Conservation (phyloP, 371 early-diverging fungal species). For the Circinella minor region DNA sequence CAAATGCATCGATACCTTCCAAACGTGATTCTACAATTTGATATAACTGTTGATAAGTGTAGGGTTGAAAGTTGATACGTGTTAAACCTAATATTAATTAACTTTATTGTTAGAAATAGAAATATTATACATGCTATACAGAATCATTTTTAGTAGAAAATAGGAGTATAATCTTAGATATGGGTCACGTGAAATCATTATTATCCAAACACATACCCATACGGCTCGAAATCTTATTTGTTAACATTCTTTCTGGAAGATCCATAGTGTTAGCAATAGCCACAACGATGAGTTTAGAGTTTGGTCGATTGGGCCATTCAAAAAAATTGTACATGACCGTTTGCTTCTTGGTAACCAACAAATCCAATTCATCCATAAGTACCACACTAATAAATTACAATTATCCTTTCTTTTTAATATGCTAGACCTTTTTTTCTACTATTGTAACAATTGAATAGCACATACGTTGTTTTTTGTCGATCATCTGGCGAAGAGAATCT, state of each 20-base stretch:
- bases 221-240: conserved; percentile 93
- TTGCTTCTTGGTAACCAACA: conserved; percentile 92
- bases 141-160: not conserved
- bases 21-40: conserved; percentile 86
- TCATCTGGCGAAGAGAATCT: conserved; percentile 60
- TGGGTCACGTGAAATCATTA: too few relatives aligned
- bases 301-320: conserved; percentile 91
- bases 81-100: conserved; percentile 61
- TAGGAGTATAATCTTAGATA: too few relatives aligned
- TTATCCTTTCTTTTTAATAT: not conserved
- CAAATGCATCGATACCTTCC: conserved; percentile 75
- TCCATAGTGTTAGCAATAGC: conserved; percentile 99
- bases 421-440: not conserved
- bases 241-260: conserved; percentile 92
- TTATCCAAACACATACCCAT: conserved; percentile 63
- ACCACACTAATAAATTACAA: conserved; percentile 67
- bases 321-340: conserved; percentile 97
- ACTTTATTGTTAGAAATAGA: conserved; percentile 2
- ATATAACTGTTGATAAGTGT: conserved; percentile 81
- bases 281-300: conserved; percentile 88
- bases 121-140: not conserved
- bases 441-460: not conserved
- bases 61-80: conserved; percentile 91
- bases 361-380: conserved; percentile 97
- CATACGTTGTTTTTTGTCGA: conserved; percentile 47